Conservation (phyloP, 1,139 yeast genomes). For the Saccharomyces hybrid region DNA sequence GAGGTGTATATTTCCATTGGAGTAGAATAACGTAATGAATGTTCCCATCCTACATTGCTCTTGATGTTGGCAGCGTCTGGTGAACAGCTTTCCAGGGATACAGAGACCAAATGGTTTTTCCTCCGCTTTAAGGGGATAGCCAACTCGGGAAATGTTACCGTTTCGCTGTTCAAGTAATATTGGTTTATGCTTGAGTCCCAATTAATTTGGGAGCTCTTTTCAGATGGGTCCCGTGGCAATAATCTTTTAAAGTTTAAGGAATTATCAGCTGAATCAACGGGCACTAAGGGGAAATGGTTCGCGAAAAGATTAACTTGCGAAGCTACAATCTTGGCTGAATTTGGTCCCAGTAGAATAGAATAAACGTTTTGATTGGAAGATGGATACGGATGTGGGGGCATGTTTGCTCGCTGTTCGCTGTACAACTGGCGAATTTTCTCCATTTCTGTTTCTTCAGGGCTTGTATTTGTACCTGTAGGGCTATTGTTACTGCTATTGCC, state of each 20-base stretch:
- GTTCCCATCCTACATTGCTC: slow-evolving; percentile 31
- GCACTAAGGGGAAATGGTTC: slow-evolving; percentile 27
- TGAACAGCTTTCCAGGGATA: slow-evolving; percentile 23
- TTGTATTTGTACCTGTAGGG: background rate
- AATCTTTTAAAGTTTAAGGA: slow-evolving; percentile 20
- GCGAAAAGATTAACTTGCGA: slow-evolving; percentile 22
- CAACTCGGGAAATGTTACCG: slow-evolving; percentile 24
- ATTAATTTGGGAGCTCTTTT: slow-evolving; percentile 9
- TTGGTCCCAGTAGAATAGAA: slow-evolving; percentile 23
- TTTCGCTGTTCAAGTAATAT: slow-evolving; percentile 22
- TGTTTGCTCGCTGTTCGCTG: slow-evolving; percentile 6
- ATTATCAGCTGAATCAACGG: slow-evolving; percentile 14
- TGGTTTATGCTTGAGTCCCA: slow-evolving; percentile 21
- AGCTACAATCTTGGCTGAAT: slow-evolving; percentile 19
- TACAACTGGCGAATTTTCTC: background rate
- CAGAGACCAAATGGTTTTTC: slow-evolving; percentile 14
- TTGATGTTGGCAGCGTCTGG: slow-evolving; percentile 14
- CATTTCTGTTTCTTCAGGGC: slow-evolving; percentile 5
- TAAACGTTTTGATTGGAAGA: slow-evolving; percentile 19
- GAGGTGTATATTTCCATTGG: slow-evolving; percentile 77
- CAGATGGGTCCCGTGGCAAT: slow-evolving; percentile 13
- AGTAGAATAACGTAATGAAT: slow-evolving; percentile 42
- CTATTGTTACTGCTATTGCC: background rate
- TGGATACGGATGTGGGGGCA: slow-evolving; percentile 17
- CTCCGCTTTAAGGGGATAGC: background rate